phyloP scores from a whole-genome alignment of 2,329 filamentous ascomycete genomes.

The Zasmidium angulare region DNA sequence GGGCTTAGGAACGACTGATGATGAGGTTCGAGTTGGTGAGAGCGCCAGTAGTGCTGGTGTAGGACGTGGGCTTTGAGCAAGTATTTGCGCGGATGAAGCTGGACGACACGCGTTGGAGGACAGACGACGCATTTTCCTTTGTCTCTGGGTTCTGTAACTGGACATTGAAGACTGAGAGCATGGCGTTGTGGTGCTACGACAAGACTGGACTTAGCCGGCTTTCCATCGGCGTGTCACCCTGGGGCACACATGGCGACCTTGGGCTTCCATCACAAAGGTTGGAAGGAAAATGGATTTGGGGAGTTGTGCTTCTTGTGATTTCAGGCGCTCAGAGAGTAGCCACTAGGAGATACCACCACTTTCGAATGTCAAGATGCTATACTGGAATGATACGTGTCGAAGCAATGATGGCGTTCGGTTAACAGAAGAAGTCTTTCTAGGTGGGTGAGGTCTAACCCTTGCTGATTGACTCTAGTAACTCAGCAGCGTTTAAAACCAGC shows the following conservation, averaged over 20 bases:
- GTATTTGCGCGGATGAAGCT: not conserved
- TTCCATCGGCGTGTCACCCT: not conserved
- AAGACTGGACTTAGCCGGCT: not conserved
- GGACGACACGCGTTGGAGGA: constrained; percentile 1
- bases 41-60: constrained; percentile 35
- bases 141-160: not conserved
- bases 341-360: not conserved
- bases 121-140: not conserved
- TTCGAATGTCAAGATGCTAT: too few relatives aligned
- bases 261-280: not conserved
- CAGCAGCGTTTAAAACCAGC: constrained; percentile 60
- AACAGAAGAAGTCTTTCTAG: too few relatives aligned
- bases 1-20: constrained; percentile 27
- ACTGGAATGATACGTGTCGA: too few relatives aligned
- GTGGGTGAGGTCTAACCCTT: too few relatives aligned
- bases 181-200: constrained; percentile 4
- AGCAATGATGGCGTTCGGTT: too few relatives aligned
- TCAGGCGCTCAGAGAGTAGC: not conserved
- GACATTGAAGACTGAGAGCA: not conserved
- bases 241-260: not conserved
- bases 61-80: constrained; percentile 16
- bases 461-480: constrained; percentile 41
- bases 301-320: not conserved
- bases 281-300: not conserved
- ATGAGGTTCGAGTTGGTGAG: constrained; percentile 37